Evolutionary conservation across 176 grass and related monocot species (phyloP).

Genomic region (Alloteropsis semialata): DNA sequence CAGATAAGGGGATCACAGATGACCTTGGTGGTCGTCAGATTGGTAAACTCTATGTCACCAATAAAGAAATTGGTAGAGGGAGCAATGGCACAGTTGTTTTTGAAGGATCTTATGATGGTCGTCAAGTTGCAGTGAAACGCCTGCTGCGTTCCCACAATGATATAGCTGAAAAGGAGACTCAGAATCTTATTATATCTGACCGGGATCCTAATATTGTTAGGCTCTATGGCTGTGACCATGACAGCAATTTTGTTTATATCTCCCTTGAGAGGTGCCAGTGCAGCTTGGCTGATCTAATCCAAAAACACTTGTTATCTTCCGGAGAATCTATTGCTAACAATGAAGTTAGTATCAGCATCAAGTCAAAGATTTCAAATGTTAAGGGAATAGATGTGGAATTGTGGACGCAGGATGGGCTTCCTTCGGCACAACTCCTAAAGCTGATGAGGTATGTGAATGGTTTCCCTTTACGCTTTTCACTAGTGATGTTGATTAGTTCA

Average conservation of each 20-base stretch:
- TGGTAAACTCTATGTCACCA: conserved; percentile 77
- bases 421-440: conserved; percentile 80
- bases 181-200: conserved; percentile 96
- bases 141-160: conserved; percentile 86
- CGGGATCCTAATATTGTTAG: conserved; percentile 91
- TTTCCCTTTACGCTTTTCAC: neutral
- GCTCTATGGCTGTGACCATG: conserved; percentile 77
- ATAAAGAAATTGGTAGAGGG: conserved; percentile 88
- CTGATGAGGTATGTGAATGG: conserved; percentile 70
- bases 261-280: conserved; percentile 85
- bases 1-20: conserved; percentile 20
- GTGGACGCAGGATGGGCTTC: conserved; percentile 79
- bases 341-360: conserved; percentile 8
- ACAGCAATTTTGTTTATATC: conserved; percentile 91
- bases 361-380: conserved; percentile 31
- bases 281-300: conserved; percentile 82
- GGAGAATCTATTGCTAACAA: conserved; percentile 2
- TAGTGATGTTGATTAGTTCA: neutral
- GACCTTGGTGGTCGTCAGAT: conserved; percentile 57
- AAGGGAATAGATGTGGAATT: conserved; percentile 50
- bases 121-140: conserved; percentile 87
- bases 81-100: conserved; percentile 99
- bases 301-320: conserved; percentile 32
- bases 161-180: conserved; percentile 82
- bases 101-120: conserved; percentile 75